phyloP scores from a whole-genome alignment of 192 early-diverging fungal species.

The Gigaspora rosea region DNA sequence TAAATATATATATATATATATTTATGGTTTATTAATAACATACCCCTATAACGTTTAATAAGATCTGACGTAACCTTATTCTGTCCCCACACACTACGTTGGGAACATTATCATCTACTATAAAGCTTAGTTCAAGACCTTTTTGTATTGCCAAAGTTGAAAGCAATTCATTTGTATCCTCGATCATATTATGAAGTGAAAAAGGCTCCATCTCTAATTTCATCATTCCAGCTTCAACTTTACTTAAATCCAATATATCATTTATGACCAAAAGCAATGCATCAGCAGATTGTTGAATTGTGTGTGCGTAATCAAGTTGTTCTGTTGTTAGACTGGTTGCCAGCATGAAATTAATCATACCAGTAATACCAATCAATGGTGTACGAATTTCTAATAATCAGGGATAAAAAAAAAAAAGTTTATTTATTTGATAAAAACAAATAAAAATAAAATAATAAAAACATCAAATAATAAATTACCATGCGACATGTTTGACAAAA shows the following conservation, averaged over 20 bases:
- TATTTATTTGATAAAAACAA: neutral
- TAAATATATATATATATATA: neutral
- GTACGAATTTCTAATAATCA: constrained; percentile 66
- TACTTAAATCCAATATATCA: constrained; percentile 81
- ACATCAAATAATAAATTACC: constrained; percentile 34
- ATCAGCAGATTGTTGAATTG: constrained; percentile 73
- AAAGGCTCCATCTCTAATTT: constrained; percentile 73
- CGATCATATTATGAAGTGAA: constrained; percentile 59
- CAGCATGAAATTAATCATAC: constrained; percentile 72
- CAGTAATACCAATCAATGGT: constrained; percentile 79
- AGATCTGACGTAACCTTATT: constrained; percentile 71
- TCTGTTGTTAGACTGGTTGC: constrained; percentile 76
- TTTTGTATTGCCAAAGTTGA: constrained; percentile 73
- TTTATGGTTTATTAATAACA: constrained; percentile 17
- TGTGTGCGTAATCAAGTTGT: constrained; percentile 78
- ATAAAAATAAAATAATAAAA: neutral
- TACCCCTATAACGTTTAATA: constrained; percentile 79
- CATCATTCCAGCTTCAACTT: constrained; percentile 86
- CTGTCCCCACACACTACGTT: constrained; percentile 73
- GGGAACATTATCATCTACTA: constrained; percentile 71
- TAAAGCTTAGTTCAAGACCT: constrained; percentile 64
- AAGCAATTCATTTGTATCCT: constrained; percentile 73
- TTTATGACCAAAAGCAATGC: constrained; percentile 80
- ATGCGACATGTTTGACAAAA: constrained; percentile 65
- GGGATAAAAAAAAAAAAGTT: neutral